Evolutionary conservation across 2,329 filamentous ascomycete species (phyloP).

Genomic region (Aspergillus novofumigatus): DNA sequence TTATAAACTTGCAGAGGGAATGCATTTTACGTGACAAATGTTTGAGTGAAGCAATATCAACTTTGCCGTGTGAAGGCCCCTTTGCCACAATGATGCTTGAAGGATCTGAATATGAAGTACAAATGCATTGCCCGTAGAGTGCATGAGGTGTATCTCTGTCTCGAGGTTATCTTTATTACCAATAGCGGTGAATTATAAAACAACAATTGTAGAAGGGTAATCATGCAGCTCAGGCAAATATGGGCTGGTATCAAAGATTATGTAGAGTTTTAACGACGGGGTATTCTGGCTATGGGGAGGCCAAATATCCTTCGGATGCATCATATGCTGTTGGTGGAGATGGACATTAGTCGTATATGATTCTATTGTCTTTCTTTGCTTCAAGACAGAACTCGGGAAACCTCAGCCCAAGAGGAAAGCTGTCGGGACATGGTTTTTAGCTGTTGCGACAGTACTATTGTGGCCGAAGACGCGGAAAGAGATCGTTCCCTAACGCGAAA

Average conservation of each 20-base stretch:
- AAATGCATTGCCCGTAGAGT: too few species aligned
- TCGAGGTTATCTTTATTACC: neutral
- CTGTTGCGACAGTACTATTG: neutral
- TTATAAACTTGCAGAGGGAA: too few species aligned
- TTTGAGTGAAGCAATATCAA: neutral
- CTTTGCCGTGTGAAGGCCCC: neutral
- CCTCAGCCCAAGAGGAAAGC: neutral
- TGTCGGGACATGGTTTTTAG: neutral
- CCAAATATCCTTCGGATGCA: neutral
- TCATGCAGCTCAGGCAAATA: neutral
- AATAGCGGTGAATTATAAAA: neutral
- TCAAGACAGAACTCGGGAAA: neutral
- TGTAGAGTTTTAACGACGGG: neutral
- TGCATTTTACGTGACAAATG: neutral
- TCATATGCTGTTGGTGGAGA: neutral
- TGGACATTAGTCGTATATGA: neutral
- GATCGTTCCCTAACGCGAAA: neutral
- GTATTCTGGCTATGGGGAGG: neutral
- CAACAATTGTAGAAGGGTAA: neutral
- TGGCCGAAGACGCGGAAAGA: neutral
- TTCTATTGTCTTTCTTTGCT: neutral
- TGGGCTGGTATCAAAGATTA: neutral
- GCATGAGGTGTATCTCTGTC: too few species aligned
- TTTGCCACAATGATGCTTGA: neutral
- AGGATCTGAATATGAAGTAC: too few species aligned